Percentiles rank a stretch among this genome's conserved stretches.
These are phyloP conservation scores for Naematelia aurantialba DNA, from an alignment of 768 basidiomycete genomes.

Conservation along the genomic window DNA sequence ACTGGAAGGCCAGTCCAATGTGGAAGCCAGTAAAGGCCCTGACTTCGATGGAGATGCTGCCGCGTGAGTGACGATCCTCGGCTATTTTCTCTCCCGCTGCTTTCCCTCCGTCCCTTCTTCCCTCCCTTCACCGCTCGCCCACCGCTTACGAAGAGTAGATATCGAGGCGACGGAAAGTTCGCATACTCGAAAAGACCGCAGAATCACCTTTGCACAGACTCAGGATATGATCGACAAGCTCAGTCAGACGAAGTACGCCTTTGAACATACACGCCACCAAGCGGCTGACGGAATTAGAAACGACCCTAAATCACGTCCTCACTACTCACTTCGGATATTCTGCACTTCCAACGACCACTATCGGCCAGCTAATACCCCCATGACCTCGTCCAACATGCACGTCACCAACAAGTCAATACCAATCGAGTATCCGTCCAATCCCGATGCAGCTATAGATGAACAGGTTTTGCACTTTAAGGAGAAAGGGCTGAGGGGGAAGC, in stretches of 20 bases:
- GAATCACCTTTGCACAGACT: slow-evolving; percentile 25
- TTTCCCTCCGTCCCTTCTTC: too few relatives aligned
- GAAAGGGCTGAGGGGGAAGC: slow-evolving; percentile 46
- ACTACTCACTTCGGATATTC: slow-evolving; percentile 47
- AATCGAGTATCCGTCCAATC: slow-evolving; percentile 44
- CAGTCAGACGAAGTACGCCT: slow-evolving; percentile 25
- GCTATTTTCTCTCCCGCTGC: too few relatives aligned
- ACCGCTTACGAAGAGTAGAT: too few relatives aligned
- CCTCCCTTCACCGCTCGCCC: too few relatives aligned
- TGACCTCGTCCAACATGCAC: slow-evolving; percentile 11
- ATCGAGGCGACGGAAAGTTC: slow-evolving; percentile 29
- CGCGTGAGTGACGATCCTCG: slow-evolving; percentile 14
- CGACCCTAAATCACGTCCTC: slow-evolving; percentile 22
- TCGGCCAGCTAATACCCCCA: slow-evolving; percentile 21
- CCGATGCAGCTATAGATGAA: slow-evolving; percentile 40
- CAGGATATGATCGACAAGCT: slow-evolving; percentile 38
- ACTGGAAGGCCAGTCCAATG: slow-evolving; percentile 46
- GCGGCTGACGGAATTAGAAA: slow-evolving; percentile 16
- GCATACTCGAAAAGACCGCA: slow-evolving; percentile 29
- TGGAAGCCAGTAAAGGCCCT: slow-evolving; percentile 47
- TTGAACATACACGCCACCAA: slow-evolving; percentile 1
- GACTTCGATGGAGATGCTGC: slow-evolving; percentile 36
- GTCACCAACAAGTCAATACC: slow-evolving; percentile 27
- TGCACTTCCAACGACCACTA: slow-evolving; percentile 50
- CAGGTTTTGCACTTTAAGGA: slow-evolving; percentile 32